These are phyloP conservation scores for Kondoa malvinella DNA, from an alignment of 768 basidiomycete species.

Conservation along the genomic window DNA sequence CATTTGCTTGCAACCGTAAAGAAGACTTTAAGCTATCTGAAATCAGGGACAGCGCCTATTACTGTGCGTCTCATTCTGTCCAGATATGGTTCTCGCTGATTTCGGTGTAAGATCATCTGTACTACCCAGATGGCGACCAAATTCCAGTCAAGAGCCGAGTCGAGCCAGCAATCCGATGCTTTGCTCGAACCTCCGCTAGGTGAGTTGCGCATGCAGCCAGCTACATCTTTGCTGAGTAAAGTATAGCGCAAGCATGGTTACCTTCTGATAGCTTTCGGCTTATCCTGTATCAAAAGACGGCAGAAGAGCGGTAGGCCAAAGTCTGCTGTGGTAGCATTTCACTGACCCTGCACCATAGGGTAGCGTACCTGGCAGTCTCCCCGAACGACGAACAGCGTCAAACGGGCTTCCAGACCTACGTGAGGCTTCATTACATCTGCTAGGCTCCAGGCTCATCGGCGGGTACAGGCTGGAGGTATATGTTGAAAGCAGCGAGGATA, in stretches of 20 bases:
- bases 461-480: too few species aligned
- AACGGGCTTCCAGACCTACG: too few species aligned
- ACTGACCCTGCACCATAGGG: too few species aligned
- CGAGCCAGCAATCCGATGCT: background rate
- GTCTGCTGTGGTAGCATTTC: too few species aligned
- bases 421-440: too few species aligned
- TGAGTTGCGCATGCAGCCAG: background rate
- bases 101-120: background rate
- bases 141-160: background rate
- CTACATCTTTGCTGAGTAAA: background rate
- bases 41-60: background rate
- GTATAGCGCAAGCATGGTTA: background rate
- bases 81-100: background rate
- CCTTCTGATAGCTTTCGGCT: background rate
- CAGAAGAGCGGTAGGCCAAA: too few species aligned
- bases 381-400: too few species aligned
- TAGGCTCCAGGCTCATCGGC: too few species aligned
- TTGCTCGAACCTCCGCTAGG: slow-evolving; percentile 4
- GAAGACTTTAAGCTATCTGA: background rate
- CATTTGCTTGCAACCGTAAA: background rate
- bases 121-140: slow-evolving; percentile 1
- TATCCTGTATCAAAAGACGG: slow-evolving; percentile 2
- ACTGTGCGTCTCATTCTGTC: background rate
- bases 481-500: too few species aligned
- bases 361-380: too few species aligned